These are phyloP conservation scores for Oryza brachyantha DNA, from an alignment of 176 grass and related monocot species.

Conservation along the genomic window DNA sequence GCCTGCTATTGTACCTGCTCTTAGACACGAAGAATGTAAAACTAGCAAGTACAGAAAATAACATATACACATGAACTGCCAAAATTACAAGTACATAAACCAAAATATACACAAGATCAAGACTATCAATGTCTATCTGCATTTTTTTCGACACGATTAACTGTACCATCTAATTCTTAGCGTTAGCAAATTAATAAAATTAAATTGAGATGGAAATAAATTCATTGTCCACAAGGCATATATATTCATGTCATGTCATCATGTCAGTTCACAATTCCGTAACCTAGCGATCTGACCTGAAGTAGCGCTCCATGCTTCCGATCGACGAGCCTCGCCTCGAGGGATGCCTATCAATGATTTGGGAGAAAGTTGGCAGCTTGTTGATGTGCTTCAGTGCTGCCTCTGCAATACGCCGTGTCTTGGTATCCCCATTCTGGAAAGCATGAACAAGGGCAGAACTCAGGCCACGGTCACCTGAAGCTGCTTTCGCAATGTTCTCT, in stretches of 20 bases:
- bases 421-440: conserved; percentile 58
- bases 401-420: conserved; percentile 59
- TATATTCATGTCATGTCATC: not conserved
- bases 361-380: conserved; percentile 61
- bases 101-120: not conserved
- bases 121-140: not conserved
- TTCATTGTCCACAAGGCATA: not conserved
- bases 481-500: conserved; percentile 55
- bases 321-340: conserved; percentile 21
- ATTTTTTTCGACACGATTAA: not conserved
- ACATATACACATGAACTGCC: not conserved
- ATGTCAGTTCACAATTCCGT: not conserved
- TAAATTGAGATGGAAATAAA: not conserved
- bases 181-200: not conserved
- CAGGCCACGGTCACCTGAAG: conserved; percentile 45
- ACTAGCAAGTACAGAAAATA: not conserved
- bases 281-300: conserved; percentile 21
- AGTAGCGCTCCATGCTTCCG: conserved; percentile 31
- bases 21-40: not conserved
- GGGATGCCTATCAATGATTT: conserved; percentile 36
- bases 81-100: conserved; percentile 4
- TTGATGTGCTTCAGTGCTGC: conserved; percentile 65
- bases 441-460: conserved; percentile 63
- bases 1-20: too few species aligned
- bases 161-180: not conserved